Evolutionary conservation across 495 filamentous ascomycete species (phyloP), one percentile per base, ranked within the genome.

Genomic region (Gamarada debralockiae): DNA sequence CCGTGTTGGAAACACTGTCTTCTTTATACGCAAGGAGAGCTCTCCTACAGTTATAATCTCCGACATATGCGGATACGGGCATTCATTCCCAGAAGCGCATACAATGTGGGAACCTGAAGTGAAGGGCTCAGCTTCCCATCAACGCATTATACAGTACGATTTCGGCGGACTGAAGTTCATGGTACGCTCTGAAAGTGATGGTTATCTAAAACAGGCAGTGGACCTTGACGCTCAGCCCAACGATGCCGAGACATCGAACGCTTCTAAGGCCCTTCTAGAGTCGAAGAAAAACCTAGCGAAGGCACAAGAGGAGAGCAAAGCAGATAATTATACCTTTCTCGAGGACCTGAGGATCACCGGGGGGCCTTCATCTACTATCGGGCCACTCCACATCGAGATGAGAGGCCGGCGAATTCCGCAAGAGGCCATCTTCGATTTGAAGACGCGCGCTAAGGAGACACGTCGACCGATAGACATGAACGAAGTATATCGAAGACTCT

Each of bases 181-280:
- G 0, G 65, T 90, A 1, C 73, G 86, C 2, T 85, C 77, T 49
- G 83, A 83, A 53, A 69, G 65, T 2, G 85, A 90, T 58, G 86
- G 84, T 0, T 84, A 83, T 57, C 53, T 60, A 71, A 36, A 70
- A 67, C 33, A 55, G 66, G 29, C 57, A 67, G 20, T 55, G 73
- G 5, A 60, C 71, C 22, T 14, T 27, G 21, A 42, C 33, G 25
- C 29, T 52, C 12, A 59, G 75, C 17, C 56, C 42, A 3, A n/a
- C n/a, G n/a, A n/a, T n/a, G n/a, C n/a, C n/a, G 34, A 48, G 33
- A 43, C 14, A 20, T 15, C 40, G 40, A 43, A 43, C 20, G 23
- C 40, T 43, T 22, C 40, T 43, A 43, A 43, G 8, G 40, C 13
- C 40, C 14, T 23, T 43, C 40, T 20, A 43, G 20, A 20, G 20